Conservation (phyloP, 805 yeast genomes). For the Kluyveromyces starmeri region DNA sequence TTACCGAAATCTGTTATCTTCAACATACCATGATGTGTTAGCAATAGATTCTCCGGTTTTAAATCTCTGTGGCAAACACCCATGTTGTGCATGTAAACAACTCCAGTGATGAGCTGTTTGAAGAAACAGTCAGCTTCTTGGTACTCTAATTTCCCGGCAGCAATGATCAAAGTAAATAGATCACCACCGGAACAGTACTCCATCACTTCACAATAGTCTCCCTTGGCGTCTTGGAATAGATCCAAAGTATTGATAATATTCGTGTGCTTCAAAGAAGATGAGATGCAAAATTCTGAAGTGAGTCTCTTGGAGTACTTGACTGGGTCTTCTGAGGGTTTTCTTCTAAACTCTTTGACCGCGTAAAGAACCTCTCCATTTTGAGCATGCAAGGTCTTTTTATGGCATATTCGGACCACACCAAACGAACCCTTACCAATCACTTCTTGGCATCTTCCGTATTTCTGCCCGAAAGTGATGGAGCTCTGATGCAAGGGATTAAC, state of each 20-base stretch:
- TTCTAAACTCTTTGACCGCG: slow-evolving; percentile 83
- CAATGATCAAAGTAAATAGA: slow-evolving; percentile 61
- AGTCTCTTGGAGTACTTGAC: slow-evolving; percentile 63
- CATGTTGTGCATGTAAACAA: slow-evolving; percentile 77
- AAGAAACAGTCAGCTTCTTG: slow-evolving; percentile 86
- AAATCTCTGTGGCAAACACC: slow-evolving; percentile 92
- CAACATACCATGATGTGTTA: slow-evolving; percentile 62
- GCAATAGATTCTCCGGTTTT: slow-evolving; percentile 85
- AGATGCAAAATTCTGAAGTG: slow-evolving; percentile 76
- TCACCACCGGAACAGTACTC: slow-evolving; percentile 81
- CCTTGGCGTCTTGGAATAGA: slow-evolving; percentile 69
- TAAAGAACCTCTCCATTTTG: slow-evolving; percentile 41
- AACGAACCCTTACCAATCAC: slow-evolving; percentile 90
- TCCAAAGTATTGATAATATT: slow-evolving; percentile 74
- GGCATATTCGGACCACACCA: slow-evolving; percentile 87
- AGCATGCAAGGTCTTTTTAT: slow-evolving; percentile 41
- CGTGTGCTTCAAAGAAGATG: slow-evolving; percentile 66
- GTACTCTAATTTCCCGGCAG: slow-evolving; percentile 70
- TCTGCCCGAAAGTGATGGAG: slow-evolving; percentile 61
- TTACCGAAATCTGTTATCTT: slow-evolving; percentile 88
- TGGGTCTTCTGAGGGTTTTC: slow-evolving; percentile 50
- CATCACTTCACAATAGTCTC: slow-evolving; percentile 80
- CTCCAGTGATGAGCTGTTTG: slow-evolving; percentile 77
- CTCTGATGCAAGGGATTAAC: slow-evolving; percentile 23
- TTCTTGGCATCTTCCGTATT: slow-evolving; percentile 92